Percentiles rank a stretch among this genome's conserved stretches.
Evolutionary conservation across 1,139 yeast species (phyloP).

Genomic region (Lodderomyces orthopsilosis): DNA sequence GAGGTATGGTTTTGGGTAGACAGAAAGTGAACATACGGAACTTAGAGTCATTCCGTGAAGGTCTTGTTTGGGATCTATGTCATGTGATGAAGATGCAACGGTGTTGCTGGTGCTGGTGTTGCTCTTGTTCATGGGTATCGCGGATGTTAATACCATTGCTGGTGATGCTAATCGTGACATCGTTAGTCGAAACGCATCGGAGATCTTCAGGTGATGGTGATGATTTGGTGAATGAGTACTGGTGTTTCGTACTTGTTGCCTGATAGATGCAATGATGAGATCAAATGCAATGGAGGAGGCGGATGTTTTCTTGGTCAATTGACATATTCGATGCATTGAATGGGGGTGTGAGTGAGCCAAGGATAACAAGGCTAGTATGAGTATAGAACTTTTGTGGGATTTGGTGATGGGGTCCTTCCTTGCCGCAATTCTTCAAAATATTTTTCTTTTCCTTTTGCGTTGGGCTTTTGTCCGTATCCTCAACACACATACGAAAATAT

Average conservation of each 20-base stretch:
- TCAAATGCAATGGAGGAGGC: neutral
- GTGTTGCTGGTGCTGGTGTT: constrained; percentile 2
- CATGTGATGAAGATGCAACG: neutral
- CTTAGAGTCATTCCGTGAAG: constrained; percentile 76
- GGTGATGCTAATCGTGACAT: constrained; percentile 43
- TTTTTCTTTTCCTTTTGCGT: neutral
- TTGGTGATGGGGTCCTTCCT: neutral
- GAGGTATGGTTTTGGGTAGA: constrained; percentile 67
- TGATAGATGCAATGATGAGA: neutral
- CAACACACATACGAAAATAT: too few relatives aligned
- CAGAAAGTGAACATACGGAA: constrained; percentile 74
- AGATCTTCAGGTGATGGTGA: neutral
- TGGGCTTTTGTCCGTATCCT: neutral
- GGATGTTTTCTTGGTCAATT: neutral
- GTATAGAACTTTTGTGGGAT: too few relatives aligned
- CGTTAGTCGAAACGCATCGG: constrained; percentile 25
- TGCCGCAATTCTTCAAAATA: neutral
- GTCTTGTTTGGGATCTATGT: neutral
- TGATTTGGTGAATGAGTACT: neutral
- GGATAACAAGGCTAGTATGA: too few relatives aligned
- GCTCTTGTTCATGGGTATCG: neutral
- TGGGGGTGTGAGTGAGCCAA: neutral
- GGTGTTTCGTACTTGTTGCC: neutral
- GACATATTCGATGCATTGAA: constrained; percentile 1
- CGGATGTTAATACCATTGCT: constrained; percentile 41